Evolutionary conservation across 2,329 filamentous ascomycete genomes (phyloP), one percentile per base, ranked within the genome.

Genomic region (Colletotrichum simmondsii): DNA sequence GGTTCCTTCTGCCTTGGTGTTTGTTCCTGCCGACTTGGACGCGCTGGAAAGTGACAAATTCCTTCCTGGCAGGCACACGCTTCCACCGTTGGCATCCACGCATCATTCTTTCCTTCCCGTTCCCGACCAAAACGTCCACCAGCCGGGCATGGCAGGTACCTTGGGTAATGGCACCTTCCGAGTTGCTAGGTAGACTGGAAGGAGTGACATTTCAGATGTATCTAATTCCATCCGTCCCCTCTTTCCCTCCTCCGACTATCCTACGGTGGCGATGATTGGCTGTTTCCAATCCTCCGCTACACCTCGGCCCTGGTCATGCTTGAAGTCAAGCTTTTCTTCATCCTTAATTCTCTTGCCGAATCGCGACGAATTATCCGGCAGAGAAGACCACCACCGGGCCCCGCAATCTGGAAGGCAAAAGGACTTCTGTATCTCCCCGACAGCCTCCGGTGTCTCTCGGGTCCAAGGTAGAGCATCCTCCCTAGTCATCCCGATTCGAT

Each of bases 321-420:
- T 72, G 11, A 57, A 69, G 30, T 69, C 30, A 59, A 60, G 53
- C 65, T 69, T 52, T 63, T 64, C 53, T 16, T 52, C 6, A 28
- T 26, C 28, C 11, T 16, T 24, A 19, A n/a, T 22, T 66, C 26
- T 24, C 14, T 35, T 46, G 30, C 11, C 32, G 46, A 16, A 19
- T 35, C 53, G 26, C 16, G 3, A 35, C 11, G 19, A 32, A 19
- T 37, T 7, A 24, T 22, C 65, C 53, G 61, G 61, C 4, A 22
- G 52, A 8, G 28, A 52, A 52, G 52, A 35, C 22, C 8, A 54
- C 52, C 19, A 54, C 22, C n/a, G 22, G 22, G 12, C 6, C 60
- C 26, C 37, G 56, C 56, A 28, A 16, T 16, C 37, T 7, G 14
- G 37, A 42, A 37, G 42, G 2, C 52, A 19, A 54, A 49, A 49